Evolutionary conservation across 2,329 filamentous ascomycete species (phyloP).

Genomic region (Microcyclospora pomicola): DNA sequence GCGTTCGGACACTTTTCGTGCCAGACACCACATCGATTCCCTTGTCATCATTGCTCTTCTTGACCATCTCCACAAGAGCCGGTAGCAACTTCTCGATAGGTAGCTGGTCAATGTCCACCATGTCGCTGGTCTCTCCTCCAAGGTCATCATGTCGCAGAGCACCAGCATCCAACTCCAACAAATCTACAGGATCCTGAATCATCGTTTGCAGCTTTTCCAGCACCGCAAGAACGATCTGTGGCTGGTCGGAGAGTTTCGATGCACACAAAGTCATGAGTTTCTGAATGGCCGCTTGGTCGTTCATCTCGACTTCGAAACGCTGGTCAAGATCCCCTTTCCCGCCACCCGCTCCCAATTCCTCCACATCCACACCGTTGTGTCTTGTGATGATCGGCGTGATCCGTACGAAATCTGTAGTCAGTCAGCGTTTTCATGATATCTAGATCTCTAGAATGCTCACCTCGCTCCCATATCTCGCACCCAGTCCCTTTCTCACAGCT

Average conservation of each 20-base stretch:
- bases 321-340: slow-evolving; percentile 63
- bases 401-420: slow-evolving; percentile 44
- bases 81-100: slow-evolving; percentile 19
- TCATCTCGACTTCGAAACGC: slow-evolving; percentile 49
- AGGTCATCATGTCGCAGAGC: no score
- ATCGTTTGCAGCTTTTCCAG: neutral
- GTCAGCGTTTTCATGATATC: slow-evolving; percentile 10
- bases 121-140: no score
- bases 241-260: slow-evolving; percentile 22
- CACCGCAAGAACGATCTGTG: slow-evolving; percentile 7
- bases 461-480: slow-evolving; percentile 37
- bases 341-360: slow-evolving; percentile 64
- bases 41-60: neutral
- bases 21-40: neutral
- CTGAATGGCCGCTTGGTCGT: slow-evolving; percentile 34
- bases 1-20: no score
- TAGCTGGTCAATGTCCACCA: slow-evolving; percentile 13
- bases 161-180: neutral
- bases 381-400: slow-evolving; percentile 68
- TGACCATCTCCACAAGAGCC: slow-evolving; percentile 18
- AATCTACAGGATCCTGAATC: neutral
- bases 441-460: slow-evolving; percentile 5
- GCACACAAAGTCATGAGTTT: slow-evolving; percentile 41
- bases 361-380: slow-evolving; percentile 30
- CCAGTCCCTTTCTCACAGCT: slow-evolving; percentile 67